phyloP scores from a whole-genome alignment of 176 grass and related monocot genomes.

The Raddia guianensis region DNA sequence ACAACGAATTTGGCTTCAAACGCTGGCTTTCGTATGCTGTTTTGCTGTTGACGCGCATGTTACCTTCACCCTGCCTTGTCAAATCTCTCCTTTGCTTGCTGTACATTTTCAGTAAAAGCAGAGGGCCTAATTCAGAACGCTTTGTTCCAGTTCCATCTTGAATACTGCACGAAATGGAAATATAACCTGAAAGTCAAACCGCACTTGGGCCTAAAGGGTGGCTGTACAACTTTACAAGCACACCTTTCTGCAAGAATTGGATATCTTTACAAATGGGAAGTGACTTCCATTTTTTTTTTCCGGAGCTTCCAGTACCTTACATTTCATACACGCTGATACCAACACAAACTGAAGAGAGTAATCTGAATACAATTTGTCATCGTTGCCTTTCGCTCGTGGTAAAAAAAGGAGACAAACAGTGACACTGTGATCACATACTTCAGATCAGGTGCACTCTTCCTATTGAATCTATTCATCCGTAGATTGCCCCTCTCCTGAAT shows the following conservation, averaged over 20 bases:
- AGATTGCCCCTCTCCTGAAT: conserved; percentile 35
- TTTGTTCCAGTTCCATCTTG: conserved; percentile 24
- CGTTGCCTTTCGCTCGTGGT: not conserved
- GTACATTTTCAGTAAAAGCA: conserved; percentile 23
- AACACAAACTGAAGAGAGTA: conserved; percentile 1
- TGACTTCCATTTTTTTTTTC: conserved; percentile 35
- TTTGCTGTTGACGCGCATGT: conserved; percentile 17
- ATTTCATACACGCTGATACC: conserved; percentile 38
- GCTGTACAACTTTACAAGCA: not conserved
- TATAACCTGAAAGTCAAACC: conserved; percentile 23
- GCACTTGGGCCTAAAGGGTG: conserved; percentile 29
- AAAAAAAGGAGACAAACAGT: conserved; percentile 16
- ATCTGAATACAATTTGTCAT: conserved; percentile 25
- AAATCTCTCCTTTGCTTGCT: not conserved
- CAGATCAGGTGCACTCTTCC: conserved; percentile 8
- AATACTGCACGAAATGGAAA: conserved; percentile 4
- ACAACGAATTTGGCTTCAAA: conserved; percentile 32
- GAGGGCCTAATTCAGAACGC: conserved; percentile 22
- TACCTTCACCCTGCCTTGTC: not conserved
- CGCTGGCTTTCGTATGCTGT: conserved; percentile 6
- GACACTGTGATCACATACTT: conserved; percentile 17
- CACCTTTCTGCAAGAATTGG: conserved; percentile 21
- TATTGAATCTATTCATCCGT: conserved; percentile 33
- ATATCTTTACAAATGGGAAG: conserved; percentile 38
- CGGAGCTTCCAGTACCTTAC: conserved; percentile 30